Evolutionary conservation across 2,329 filamentous ascomycete species (phyloP).

Genomic region (Aspergillus calidoustus): DNA sequence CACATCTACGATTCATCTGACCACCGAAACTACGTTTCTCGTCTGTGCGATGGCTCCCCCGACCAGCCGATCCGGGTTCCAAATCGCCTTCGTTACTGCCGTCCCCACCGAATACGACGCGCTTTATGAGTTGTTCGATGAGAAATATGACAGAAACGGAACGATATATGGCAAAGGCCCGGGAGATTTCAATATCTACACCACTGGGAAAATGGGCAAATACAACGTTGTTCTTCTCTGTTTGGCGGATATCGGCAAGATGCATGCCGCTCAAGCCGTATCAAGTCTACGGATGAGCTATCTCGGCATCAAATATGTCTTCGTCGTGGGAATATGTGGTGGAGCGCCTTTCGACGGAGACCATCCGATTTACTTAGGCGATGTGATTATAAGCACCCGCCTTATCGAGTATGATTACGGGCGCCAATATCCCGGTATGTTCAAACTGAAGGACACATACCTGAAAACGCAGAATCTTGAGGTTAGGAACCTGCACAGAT

Average conservation of each 20-base stretch:
- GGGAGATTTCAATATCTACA: not conserved
- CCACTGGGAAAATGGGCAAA: not conserved
- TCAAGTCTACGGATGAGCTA: not conserved
- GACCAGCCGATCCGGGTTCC: too few relatives aligned
- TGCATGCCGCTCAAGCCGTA: not conserved
- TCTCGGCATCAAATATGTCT: not conserved
- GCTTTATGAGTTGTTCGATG: too few relatives aligned
- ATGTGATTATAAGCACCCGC: not conserved
- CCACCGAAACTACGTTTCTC: too few relatives aligned
- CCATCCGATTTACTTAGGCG: not conserved
- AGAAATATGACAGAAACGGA: too few relatives aligned
- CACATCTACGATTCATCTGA: too few relatives aligned
- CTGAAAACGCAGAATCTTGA: not conserved
- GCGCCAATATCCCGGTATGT: not conserved
- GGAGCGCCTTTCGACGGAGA: not conserved
- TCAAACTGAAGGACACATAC: not conserved
- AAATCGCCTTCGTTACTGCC: too few relatives aligned
- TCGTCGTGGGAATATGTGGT: not conserved
- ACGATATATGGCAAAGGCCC: not conserved
- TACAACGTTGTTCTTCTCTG: not conserved
- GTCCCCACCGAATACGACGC: too few relatives aligned
- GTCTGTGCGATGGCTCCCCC: too few relatives aligned
- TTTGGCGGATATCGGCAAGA: not conserved
- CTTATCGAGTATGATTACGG: conserved; percentile 1
- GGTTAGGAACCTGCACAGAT: not conserved